phyloP scores from a whole-genome alignment of 78 protist species.

The Dictyostelium citrinum region DNA sequence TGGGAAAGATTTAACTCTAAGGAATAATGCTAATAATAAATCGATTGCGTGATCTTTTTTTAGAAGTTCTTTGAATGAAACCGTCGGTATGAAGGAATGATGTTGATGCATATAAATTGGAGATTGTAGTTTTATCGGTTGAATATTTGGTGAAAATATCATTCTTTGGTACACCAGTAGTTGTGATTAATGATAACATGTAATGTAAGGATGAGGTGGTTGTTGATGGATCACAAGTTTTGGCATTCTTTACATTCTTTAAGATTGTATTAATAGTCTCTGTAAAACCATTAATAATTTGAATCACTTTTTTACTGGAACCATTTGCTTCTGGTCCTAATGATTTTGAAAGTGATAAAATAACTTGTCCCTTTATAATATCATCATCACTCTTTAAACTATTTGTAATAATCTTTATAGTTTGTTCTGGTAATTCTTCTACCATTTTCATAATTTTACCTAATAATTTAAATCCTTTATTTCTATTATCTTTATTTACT shows the following conservation, averaged over 20 bases:
- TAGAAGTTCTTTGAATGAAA: neutral
- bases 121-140: neutral
- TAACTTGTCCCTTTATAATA: neutral
- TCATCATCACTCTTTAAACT: constrained; percentile 58
- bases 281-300: constrained; percentile 16
- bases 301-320: constrained; percentile 10
- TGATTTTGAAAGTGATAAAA: constrained; percentile 24
- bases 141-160: neutral
- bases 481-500: constrained; percentile 56
- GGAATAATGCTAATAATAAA: neutral
- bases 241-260: constrained; percentile 42
- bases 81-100: constrained; percentile 29
- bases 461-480: constrained; percentile 41
- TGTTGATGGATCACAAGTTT: constrained; percentile 54
- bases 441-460: constrained; percentile 1
- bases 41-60: constrained; percentile 22
- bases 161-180: neutral
- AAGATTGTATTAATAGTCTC: constrained; percentile 12
- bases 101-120: neutral
- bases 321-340: neutral
- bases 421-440: constrained; percentile 24
- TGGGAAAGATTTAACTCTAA: neutral
- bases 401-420: constrained; percentile 23
- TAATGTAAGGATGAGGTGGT: neutral
- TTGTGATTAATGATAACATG: neutral